Base-by-base conservation (phyloP, 2,329 filamentous ascomycete genomes). In the Fusarium bactridioides region DNA sequence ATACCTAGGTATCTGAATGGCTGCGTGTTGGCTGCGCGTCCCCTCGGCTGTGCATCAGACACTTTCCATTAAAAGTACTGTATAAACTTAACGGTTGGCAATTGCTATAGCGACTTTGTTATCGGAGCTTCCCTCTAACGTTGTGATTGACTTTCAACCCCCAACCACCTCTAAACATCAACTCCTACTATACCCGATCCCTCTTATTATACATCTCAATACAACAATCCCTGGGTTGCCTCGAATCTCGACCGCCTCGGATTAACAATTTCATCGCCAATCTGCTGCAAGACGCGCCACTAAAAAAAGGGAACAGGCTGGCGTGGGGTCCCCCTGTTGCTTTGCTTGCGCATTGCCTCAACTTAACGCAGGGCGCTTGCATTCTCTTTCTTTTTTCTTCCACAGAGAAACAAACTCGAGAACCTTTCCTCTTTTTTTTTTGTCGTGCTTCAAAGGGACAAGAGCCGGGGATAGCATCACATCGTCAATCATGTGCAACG, bases 401-500 rank as follows among this genome's bases (percentile, higher is more conserved):
- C 44, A 50, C 63, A 56, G 31, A 50, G 43, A 50, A 45, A 21
- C 35, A 50, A 45, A 21, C 40, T 38, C 25, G 23, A 54, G 35
- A 27, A 45, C 51, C 23, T 38, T 50, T 25, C 44, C 41, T 51
- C 45, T 55, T 45, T 44, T 33, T 33, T 27, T 43, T 44, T 40
- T 55, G 33, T 55, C 48, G 41, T 50, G 43, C 45, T 54, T 43
- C 23, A 48, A 54, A 53, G 4, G 21, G 15, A 54, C 10, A 13
- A 69, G 41, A 57, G 45, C 35, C 25, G 56, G 64, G 35, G 44
- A 45, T 44, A 71, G n/a, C 19, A 44, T 51, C 21, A 31, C 16
- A 29, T 47, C 38, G 29, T 61, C 41, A 61, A 68, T 64, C 70
- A 73, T 73, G 70, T 73, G 61, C 70, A 70, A 73, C 70, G 48